Base-by-base conservation (phyloP, 768 basidiomycete genomes). In the Sarcodon aspratus region DNA sequence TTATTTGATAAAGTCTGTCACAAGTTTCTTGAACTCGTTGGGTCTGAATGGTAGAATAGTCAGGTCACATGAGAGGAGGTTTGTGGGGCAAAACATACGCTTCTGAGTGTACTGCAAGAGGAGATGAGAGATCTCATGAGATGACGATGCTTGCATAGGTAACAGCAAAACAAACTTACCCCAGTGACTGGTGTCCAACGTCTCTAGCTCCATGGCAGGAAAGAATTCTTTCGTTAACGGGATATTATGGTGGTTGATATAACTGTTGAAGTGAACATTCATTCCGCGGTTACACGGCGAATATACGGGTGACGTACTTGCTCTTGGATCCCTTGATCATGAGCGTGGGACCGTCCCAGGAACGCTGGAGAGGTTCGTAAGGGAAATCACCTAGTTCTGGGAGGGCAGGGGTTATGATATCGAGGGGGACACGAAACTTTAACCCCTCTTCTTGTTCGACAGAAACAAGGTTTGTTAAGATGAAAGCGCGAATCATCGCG, bases 141-240 rank as follows among this genome's bases (percentile, higher is more conserved):
- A 32, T 33, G 45, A 33, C 40, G 33, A 18, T 13, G 40, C 44
- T 17, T 34, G 12, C 31, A 33, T 13, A 21, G 13, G 32, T 38
- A 36, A 18, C 13, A 50, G 11, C 15, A 40, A 17, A 1, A 11
- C 32, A 7, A 36, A 63, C 79, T 53, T 60, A 88, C 87, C 85
- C 93, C 93, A 97, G 63, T 97, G 93, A 1, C 82, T 80, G 0
- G 91, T 69, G 50, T 90, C 81, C 27, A 95, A 63, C 21, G 64
- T 71, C 57, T 80, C 75, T 8, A 94, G 57, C 9, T 55, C 59
- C 69, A 78, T 75, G 35, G 72, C 66, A 0, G 92, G 91, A 67
- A 95, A 96, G 63, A 88, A 89, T 31, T 70, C 59, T 51, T 75
- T 60, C 36, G 82, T 74, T 6, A 74, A 54, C 0, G 78, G 76